phyloP scores from a whole-genome alignment of 805 yeast species.

The Kuraishia molischiana region DNA sequence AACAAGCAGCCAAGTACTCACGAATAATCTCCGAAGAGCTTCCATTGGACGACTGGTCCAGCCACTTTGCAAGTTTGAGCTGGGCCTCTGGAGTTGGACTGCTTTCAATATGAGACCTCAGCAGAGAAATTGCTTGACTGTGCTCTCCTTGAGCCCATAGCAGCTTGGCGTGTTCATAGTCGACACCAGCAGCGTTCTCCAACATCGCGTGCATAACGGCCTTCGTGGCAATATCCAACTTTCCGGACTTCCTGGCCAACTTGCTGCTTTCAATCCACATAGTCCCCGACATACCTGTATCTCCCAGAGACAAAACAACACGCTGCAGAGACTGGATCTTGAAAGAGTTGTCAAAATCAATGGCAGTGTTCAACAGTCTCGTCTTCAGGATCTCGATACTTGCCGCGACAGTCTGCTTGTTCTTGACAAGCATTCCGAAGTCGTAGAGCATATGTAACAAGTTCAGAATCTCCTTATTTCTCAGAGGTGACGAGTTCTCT shows the following conservation, averaged over 20 bases:
- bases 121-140: slow-evolving; percentile 66
- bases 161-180: slow-evolving; percentile 70
- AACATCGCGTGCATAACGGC: slow-evolving; percentile 53
- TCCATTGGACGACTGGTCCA: slow-evolving; percentile 77
- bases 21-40: slow-evolving; percentile 62
- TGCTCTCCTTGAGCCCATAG: slow-evolving; percentile 88
- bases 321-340: slow-evolving; percentile 33
- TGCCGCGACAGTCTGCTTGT: slow-evolving; percentile 2
- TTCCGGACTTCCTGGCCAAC: slow-evolving; percentile 55
- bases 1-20: slow-evolving; percentile 54
- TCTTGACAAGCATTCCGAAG: slow-evolving; percentile 12
- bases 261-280: slow-evolving; percentile 47
- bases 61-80: slow-evolving; percentile 78
- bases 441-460: slow-evolving; percentile 56
- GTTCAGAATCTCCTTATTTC: slow-evolving; percentile 36
- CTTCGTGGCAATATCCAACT: slow-evolving; percentile 65
- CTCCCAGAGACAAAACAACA: slow-evolving; percentile 26
- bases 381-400: slow-evolving; percentile 7
- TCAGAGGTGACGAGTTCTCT: slow-evolving; percentile 39
- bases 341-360: slow-evolving; percentile 35
- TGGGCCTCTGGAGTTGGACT: slow-evolving; percentile 25
- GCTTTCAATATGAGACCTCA: slow-evolving; percentile 29
- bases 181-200: slow-evolving; percentile 34
- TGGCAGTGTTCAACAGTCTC: slow-evolving; percentile 14
- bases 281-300: slow-evolving; percentile 16